Conservation (phyloP, 2,329 filamentous ascomycete species). For the Hymenoscyphus fructigenus region DNA sequence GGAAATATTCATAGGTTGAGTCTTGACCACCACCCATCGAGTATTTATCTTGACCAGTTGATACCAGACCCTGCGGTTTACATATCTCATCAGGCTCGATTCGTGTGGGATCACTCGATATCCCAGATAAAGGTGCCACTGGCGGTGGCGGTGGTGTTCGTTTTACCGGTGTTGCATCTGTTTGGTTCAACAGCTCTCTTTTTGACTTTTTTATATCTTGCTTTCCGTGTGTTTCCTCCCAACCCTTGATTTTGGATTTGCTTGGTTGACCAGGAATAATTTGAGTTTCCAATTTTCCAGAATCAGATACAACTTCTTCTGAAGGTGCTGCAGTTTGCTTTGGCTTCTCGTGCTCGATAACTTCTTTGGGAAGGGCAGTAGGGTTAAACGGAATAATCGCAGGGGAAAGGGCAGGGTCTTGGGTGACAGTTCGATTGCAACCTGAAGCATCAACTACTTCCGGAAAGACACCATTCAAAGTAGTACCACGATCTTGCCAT, state of each 20-base stretch:
- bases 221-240: slow-evolving; percentile 22
- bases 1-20: slow-evolving; percentile 71
- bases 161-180: not conserved
- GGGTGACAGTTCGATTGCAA: slow-evolving; percentile 52
- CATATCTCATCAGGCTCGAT: slow-evolving; percentile 45
- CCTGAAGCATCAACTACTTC: slow-evolving; percentile 75
- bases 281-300: slow-evolving; percentile 31
- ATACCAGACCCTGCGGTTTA: slow-evolving; percentile 57
- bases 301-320: not conserved
- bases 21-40: slow-evolving; percentile 66
- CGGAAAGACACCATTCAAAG: slow-evolving; percentile 80
- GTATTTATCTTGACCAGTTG: slow-evolving; percentile 49
- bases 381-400: slow-evolving; percentile 1
- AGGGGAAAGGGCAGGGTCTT: slow-evolving; percentile 13
- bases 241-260: slow-evolving; percentile 28
- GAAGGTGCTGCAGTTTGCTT: slow-evolving; percentile 20
- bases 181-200: not conserved
- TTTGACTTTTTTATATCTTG: not conserved
- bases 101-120: slow-evolving; percentile 21
- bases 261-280: slow-evolving; percentile 30
- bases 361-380: slow-evolving; percentile 17
- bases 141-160: not conserved
- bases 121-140: not conserved
- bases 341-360: slow-evolving; percentile 25
- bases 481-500: slow-evolving; percentile 65